These are phyloP conservation scores for Lasiodiplodia citricola DNA, from an alignment of 2,329 filamentous ascomycete genomes.

Conservation along the genomic window DNA sequence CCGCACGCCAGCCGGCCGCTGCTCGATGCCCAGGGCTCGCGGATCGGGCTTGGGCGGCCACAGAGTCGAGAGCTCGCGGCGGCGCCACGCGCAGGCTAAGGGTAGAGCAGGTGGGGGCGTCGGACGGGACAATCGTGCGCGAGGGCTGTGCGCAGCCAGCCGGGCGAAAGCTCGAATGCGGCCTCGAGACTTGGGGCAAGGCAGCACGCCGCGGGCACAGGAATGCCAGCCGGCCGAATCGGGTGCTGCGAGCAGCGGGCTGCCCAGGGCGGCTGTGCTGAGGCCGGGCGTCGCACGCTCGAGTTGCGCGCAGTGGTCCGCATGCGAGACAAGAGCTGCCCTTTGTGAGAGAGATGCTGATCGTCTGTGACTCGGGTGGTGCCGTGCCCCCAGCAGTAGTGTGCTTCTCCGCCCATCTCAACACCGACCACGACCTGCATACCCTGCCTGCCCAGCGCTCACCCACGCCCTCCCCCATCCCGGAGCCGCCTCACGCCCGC, in stretches of 20 bases:
- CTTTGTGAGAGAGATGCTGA: conserved; percentile 26
- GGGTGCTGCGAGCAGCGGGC: conserved; percentile 4
- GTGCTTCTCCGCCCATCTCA: conserved; percentile 25
- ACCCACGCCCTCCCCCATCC: conserved; percentile 18
- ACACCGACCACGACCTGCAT: conserved; percentile 25
- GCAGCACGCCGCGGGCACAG: conserved; percentile 8
- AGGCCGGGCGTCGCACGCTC: conserved; percentile 14
- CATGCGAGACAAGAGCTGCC: conserved; percentile 25
- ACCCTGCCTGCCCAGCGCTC: conserved; percentile 18
- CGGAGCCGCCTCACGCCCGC: conserved; percentile 8
- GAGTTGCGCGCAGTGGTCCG: conserved; percentile 18
- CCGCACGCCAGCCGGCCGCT: neutral
- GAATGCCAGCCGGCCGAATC: conserved; percentile 16
- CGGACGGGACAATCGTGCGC: conserved; percentile 21
- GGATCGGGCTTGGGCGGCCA: neutral
- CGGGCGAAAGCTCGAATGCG: conserved; percentile 15
- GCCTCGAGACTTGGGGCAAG: neutral
- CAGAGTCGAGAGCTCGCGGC: neutral
- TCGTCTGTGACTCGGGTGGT: conserved; percentile 23
- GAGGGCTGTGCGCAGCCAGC: conserved; percentile 21
- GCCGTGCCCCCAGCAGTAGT: conserved; percentile 23
- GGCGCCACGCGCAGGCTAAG: conserved; percentile 23
- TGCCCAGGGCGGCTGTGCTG: neutral
- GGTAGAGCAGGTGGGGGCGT: conserved; percentile 15
- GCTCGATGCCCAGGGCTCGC: neutral